Evolutionary conservation across 1,284 basidiomycete species (phyloP).

Genomic region (Pyrrhoderma noxium): DNA sequence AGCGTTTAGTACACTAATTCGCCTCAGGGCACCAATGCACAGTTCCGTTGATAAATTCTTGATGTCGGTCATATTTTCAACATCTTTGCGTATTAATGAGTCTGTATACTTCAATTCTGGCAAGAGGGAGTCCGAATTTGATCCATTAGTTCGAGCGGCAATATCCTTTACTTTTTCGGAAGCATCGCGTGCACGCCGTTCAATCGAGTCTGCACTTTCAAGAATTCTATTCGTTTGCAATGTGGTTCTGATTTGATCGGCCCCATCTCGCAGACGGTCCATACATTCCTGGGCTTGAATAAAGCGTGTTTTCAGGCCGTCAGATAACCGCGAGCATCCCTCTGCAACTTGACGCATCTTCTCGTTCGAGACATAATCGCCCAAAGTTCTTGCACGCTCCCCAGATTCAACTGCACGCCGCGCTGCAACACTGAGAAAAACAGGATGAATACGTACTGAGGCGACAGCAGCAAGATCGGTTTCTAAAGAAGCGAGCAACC

Average conservation of each 20-base stretch:
- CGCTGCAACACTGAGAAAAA: slow-evolving; percentile 62
- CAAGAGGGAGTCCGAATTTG: slow-evolving; percentile 44
- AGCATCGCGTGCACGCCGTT: slow-evolving; percentile 48
- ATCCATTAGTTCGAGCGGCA: slow-evolving; percentile 42
- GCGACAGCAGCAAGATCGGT: slow-evolving; percentile 64
- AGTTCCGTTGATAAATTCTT: slow-evolving; percentile 79
- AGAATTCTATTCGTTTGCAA: slow-evolving; percentile 40
- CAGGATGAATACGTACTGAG: slow-evolving; percentile 58
- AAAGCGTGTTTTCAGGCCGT: slow-evolving; percentile 50
- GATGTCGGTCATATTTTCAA: slow-evolving; percentile 46
- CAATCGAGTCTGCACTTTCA: slow-evolving; percentile 51
- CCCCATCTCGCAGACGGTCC: slow-evolving; percentile 45
- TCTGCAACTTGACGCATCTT: slow-evolving; percentile 78
- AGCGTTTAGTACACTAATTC: slow-evolving; percentile 70
- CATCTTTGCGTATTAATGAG: slow-evolving; percentile 47
- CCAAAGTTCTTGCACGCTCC: slow-evolving; percentile 59
- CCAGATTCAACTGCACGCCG: slow-evolving; percentile 62
- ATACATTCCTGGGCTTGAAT: slow-evolving; percentile 48
- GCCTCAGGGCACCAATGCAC: slow-evolving; percentile 56
- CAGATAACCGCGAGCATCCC: slow-evolving; percentile 58
- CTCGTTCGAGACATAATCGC: slow-evolving; percentile 68
- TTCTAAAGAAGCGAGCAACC: slow-evolving; percentile 52
- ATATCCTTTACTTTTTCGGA: slow-evolving; percentile 50
- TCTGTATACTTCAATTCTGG: slow-evolving; percentile 64
- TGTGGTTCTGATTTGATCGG: slow-evolving; percentile 48